Evolutionary conservation across 371 early-diverging fungal species (phyloP).

Genomic region (Mortierella sp.): DNA sequence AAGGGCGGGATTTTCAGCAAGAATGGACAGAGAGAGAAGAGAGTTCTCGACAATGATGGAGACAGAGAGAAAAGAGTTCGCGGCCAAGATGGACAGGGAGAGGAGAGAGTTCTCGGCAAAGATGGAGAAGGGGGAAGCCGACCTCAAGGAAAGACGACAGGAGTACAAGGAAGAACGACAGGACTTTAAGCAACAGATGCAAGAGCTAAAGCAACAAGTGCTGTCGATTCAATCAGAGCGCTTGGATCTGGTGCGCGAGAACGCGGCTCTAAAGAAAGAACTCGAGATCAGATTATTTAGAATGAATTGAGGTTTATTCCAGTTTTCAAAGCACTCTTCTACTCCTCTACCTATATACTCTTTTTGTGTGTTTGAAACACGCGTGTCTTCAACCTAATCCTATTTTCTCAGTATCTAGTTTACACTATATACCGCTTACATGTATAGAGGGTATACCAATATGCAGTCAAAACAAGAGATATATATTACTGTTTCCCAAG

Average conservation of each 20-base stretch:
- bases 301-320: neutral
- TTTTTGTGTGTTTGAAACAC: too few relatives aligned
- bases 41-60: too few relatives aligned
- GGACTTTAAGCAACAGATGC: neutral
- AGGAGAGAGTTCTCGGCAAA: neutral
- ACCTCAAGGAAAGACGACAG: neutral
- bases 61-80: neutral
- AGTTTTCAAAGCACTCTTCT: neutral
- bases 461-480: too few relatives aligned
- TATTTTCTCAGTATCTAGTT: too few relatives aligned
- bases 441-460: too few relatives aligned
- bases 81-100: neutral
- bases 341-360: neutral
- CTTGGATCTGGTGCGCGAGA: neutral
- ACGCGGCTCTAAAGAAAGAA: neutral
- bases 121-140: neutral
- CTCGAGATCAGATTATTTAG: neutral
- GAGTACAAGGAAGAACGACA: neutral
- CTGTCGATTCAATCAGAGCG: neutral
- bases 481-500: too few relatives aligned
- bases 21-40: too few relatives aligned
- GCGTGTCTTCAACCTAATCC: too few relatives aligned
- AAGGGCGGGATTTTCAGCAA: too few relatives aligned
- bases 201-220: neutral
- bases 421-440: too few relatives aligned